These are phyloP conservation scores for Neocucurbitaria cava DNA, from an alignment of 2,329 filamentous ascomycete species.

Conservation along the genomic window DNA sequence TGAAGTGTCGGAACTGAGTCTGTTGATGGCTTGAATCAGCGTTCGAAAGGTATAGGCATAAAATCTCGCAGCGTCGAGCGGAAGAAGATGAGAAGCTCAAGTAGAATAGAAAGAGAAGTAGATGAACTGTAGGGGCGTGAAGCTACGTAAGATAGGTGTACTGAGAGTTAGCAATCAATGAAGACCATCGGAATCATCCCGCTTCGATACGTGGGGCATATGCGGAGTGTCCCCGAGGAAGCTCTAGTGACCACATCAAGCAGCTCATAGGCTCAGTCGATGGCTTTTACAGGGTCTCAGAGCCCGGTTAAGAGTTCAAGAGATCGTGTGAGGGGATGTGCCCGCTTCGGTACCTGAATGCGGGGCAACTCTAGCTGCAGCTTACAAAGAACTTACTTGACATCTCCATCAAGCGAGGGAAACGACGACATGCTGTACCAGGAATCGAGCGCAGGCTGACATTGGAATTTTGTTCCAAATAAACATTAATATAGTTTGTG, in stretches of 20 bases:
- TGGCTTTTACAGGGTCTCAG: not conserved
- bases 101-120: not conserved
- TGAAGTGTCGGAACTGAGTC: not conserved
- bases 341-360: slow-evolving; percentile 24
- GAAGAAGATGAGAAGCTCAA: not conserved
- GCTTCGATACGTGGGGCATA: slow-evolving; percentile 3
- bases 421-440: not conserved
- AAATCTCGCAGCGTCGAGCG: not conserved
- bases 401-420: not conserved
- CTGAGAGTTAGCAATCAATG: slow-evolving; percentile 1
- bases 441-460: no score
- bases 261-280: slow-evolving; percentile 12
- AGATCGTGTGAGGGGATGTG: slow-evolving; percentile 14
- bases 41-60: not conserved
- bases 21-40: no score
- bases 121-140: not conserved
- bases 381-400: slow-evolving; percentile 21
- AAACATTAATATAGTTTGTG: no score
- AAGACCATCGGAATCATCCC: slow-evolving; percentile 5
- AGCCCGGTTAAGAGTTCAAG: slow-evolving; percentile 13
- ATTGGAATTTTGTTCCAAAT: no score
- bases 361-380: slow-evolving; percentile 11
- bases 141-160: not conserved
- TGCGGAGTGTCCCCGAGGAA: not conserved
- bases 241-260: slow-evolving; percentile 7